These are phyloP conservation scores for Blastomyces percursus DNA, from an alignment of 2,329 filamentous ascomycete species.

Conservation along the genomic window DNA sequence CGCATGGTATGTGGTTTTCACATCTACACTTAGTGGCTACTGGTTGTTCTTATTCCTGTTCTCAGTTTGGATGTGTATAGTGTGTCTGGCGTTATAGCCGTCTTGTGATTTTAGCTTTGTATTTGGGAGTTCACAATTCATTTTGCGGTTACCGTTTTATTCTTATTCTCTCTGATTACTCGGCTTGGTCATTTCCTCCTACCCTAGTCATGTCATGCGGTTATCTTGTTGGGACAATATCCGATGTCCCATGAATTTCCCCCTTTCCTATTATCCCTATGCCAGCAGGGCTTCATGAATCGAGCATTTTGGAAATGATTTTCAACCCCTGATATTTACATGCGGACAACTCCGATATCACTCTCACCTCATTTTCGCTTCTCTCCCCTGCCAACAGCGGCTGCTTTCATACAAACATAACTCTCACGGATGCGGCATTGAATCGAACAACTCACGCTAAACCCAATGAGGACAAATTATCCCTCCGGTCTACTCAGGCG, in stretches of 20 bases:
- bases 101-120: not conserved
- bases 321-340: not conserved
- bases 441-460: not conserved
- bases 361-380: not conserved
- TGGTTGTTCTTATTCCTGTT: not conserved
- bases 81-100: constrained; percentile 2
- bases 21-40: not conserved
- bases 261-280: not conserved
- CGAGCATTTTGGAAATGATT: not conserved
- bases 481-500: too few relatives aligned
- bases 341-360: not conserved
- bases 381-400: not conserved
- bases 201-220: not conserved
- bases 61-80: constrained; percentile 2
- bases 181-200: not conserved
- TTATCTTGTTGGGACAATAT: not conserved
- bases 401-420: not conserved
- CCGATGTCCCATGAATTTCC: not conserved
- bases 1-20: constrained; percentile 1
- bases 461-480: not conserved
- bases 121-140: not conserved
- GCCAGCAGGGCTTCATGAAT: not conserved
- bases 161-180: not conserved
- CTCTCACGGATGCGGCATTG: not conserved
- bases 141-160: not conserved